Evolutionary conservation across 192 early-diverging fungal genomes (phyloP), one percentile per base, ranked within the genome.

Genomic region (Rhizoclosmatium sp.): DNA sequence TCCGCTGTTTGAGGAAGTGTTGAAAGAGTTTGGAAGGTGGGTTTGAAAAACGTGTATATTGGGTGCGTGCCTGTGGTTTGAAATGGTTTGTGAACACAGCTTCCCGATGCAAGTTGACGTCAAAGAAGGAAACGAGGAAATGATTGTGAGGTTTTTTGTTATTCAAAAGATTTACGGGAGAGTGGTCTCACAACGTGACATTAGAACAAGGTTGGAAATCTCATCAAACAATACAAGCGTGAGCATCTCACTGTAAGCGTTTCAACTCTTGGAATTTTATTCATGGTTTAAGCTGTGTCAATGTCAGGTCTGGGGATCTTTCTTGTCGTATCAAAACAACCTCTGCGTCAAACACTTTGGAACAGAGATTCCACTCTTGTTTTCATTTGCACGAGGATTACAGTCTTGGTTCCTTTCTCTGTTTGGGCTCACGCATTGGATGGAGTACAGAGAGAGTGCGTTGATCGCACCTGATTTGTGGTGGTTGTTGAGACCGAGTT

Each of bases 81-180:
- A 19, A 62, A 48, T 14, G 19, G 49, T 71, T 42, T 71, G 0
- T 31, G 31, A 12, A 54, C 51, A 54, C 0, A 79, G 78, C 3
- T 71, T 78, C 65, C 79, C 84, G 31, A 88, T 88, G 83, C 82
- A 83, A 58, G 80, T 88, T 21, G 87, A 88, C 68, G 81, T 86
- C 3, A 88, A 88, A 58, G 45, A 46, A 23, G 87, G 85, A 2
- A 46, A 80, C 9, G 68, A 81, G 44, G 75, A 79, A 60, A 75
- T 86, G 5, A 80, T 88, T 3, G 76, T 68, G 1, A 0, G 9
- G 0, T 40, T 73, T 73, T 21, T 67, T 5, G 19, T 66, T 49
- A 14, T n/a, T 31, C 31, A 47, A 78, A 3, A 61, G 21, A 21
- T 19, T 47, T 9, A 40, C 69, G 69, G 12, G 69, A 54, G 62